A percentile compares a stretch with the other conserved stretches of the same genome.
Evolutionary conservation across 2,329 filamentous ascomycete species (phyloP).

Genomic region (Pyricularia sp.): DNA sequence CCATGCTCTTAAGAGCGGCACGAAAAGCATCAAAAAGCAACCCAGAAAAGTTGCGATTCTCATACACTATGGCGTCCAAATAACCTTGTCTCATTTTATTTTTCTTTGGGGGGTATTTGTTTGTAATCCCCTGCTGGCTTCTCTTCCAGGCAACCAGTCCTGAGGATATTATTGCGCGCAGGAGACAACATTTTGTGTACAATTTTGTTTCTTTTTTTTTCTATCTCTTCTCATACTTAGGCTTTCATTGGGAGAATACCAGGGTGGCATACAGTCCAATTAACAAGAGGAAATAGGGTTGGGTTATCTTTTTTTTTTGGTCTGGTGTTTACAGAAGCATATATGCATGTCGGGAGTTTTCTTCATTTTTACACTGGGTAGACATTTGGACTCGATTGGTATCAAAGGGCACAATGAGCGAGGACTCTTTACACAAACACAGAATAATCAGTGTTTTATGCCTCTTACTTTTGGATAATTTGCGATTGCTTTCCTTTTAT

Average conservation of each 20-base stretch:
- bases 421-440: not conserved
- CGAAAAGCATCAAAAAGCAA: not conserved
- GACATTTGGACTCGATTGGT: not conserved
- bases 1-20: not conserved
- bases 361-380: not conserved
- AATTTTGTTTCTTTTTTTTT: not conserved
- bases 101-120: constrained; percentile 12
- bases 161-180: not conserved
- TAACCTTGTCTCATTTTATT: constrained; percentile 11
- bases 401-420: not conserved
- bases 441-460: not conserved
- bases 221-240: not conserved
- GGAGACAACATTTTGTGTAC: not conserved
- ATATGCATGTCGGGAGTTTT: not conserved
- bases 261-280: not conserved
- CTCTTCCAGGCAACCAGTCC: constrained; percentile 1
- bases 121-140: constrained; percentile 9
- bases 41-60: not conserved
- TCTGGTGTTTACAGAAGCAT: not conserved
- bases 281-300: not conserved
- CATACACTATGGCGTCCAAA: not conserved
- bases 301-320: not conserved
- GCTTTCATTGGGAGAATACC: not conserved
- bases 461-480: not conserved
- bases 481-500: not conserved